A percentile compares a stretch with the other conserved stretches of the same genome.
These are phyloP conservation scores for Penicillium rolfsii DNA, from an alignment of 2,329 filamentous ascomycete genomes.

Conservation along the genomic window DNA sequence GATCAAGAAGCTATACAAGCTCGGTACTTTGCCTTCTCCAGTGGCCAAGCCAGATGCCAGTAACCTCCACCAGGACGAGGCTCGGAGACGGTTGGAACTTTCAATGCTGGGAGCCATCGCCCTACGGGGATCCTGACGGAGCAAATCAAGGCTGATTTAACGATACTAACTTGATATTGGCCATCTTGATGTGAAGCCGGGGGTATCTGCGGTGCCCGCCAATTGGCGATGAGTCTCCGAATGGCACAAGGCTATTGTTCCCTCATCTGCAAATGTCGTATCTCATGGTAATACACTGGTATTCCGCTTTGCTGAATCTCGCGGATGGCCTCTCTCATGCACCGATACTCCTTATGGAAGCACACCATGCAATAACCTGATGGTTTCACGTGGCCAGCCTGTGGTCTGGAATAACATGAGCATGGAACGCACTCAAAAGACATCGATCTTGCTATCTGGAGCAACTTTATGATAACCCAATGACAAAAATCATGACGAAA, in stretches of 20 bases:
- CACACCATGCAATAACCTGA: background rate
- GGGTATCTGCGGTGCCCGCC: background rate
- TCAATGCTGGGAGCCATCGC: constrained; percentile 78
- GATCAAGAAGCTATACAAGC: constrained; percentile 84
- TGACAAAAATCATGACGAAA: background rate
- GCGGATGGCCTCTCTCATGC: background rate
- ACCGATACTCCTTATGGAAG: background rate
- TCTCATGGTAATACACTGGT: background rate
- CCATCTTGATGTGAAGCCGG: background rate
- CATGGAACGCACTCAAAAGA: background rate
- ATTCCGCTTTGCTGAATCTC: too few species aligned
- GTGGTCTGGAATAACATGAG: background rate
- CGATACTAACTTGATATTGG: background rate
- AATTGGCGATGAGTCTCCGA: background rate
- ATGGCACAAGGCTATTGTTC: background rate
- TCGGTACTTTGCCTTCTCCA: constrained; percentile 63
- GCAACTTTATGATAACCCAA: background rate
- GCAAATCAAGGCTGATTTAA: background rate
- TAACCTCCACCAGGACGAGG: constrained; percentile 23
- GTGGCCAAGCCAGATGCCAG: constrained; percentile 23
- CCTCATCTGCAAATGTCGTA: background rate
- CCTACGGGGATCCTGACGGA: constrained; percentile 61
- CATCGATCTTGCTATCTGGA: background rate
- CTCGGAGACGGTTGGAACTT: constrained; percentile 58
- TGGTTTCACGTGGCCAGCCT: background rate